phyloP scores from a whole-genome alignment of 495 filamentous ascomycete genomes.

The Schizothecium vesticola region DNA sequence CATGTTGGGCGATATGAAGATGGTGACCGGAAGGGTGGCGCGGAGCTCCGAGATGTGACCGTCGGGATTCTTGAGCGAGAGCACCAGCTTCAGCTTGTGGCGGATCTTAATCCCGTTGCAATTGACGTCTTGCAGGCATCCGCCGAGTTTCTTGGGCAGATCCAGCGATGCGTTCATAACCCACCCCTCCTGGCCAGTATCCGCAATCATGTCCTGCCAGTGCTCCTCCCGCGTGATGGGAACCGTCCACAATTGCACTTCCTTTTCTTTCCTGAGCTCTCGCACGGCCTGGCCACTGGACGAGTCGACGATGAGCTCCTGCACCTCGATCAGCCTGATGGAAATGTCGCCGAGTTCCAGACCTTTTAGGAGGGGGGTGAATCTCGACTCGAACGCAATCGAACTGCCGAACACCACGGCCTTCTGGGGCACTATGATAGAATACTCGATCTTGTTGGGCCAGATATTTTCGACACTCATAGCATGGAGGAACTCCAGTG shows the following conservation, averaged over 20 bases:
- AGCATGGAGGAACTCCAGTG: conserved; percentile 76
- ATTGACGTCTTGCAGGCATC: conserved; percentile 83
- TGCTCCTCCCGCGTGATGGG: conserved; percentile 53
- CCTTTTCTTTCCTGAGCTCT: conserved; percentile 56
- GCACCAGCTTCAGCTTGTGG: conserved; percentile 79
- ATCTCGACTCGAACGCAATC: conserved; percentile 70
- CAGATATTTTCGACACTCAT: conserved; percentile 95
- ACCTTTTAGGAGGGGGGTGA: conserved; percentile 82
- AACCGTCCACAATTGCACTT: conserved; percentile 59
- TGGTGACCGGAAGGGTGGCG: conserved; percentile 75
- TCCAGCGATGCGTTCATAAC: conserved; percentile 61
- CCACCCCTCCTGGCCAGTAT: conserved; percentile 68
- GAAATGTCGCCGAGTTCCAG: conserved; percentile 71
- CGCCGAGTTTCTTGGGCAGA: conserved; percentile 69
- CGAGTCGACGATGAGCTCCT: conserved; percentile 56
- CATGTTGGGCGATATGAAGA: conserved; percentile 91
- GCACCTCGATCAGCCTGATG: conserved; percentile 69
- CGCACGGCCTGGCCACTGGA: conserved; percentile 46
- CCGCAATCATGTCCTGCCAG: conserved; percentile 62
- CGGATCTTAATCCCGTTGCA: conserved; percentile 75
- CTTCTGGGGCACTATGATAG: conserved; percentile 80
- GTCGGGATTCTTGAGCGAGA: conserved; percentile 89
- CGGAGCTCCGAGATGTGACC: conserved; percentile 89
- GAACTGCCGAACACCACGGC: conserved; percentile 85
- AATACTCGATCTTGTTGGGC: conserved; percentile 92